These are phyloP conservation scores for Blumeriella jaapii DNA, from an alignment of 2,329 filamentous ascomycete species.

Conservation along the genomic window DNA sequence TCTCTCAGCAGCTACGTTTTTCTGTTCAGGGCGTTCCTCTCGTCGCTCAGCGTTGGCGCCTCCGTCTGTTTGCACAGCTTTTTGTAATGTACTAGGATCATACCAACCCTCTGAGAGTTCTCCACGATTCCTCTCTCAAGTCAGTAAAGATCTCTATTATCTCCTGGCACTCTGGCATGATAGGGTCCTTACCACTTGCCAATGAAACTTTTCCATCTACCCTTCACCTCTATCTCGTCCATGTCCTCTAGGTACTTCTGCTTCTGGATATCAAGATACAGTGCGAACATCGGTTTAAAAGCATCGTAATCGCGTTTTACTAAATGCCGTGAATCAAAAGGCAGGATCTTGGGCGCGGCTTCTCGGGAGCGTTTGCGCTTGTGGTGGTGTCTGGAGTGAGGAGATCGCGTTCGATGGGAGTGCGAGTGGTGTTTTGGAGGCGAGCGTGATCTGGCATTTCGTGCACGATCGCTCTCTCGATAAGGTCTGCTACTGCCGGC, in stretches of 20 bases:
- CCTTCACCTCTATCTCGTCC: constrained; percentile 62
- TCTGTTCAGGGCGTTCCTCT: constrained; percentile 8
- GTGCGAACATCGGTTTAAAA: constrained; percentile 64
- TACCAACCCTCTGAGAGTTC: constrained; percentile 91
- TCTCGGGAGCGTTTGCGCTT: constrained; percentile 24
- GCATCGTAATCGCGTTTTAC: constrained; percentile 54
- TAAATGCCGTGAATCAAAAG: constrained; percentile 53
- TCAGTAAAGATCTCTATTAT: constrained; percentile 29
- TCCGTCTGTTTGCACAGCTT: constrained; percentile 18
- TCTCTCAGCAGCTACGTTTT: constrained; percentile 1
- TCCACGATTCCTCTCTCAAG: constrained; percentile 59
- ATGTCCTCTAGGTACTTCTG: constrained; percentile 56
- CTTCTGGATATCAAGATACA: constrained; percentile 86
- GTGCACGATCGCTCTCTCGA: constrained; percentile 3
- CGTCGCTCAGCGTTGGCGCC: constrained; percentile 6
- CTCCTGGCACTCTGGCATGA: constrained; percentile 2
- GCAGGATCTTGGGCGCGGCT: constrained; percentile 34
- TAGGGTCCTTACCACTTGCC: constrained; percentile 58
- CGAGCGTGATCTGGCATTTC: constrained; percentile 11
- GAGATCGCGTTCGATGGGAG: constrained; percentile 17
- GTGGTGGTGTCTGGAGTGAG: constrained; percentile 26
- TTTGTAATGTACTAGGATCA: constrained; percentile 51
- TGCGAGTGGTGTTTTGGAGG: constrained; percentile 9
- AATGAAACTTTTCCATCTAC: constrained; percentile 89
- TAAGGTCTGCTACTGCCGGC: constrained; percentile 3